These are phyloP conservation scores for Silene latifolia DNA, from an alignment of 148 eudicot genomes.

Conservation along the genomic window DNA sequence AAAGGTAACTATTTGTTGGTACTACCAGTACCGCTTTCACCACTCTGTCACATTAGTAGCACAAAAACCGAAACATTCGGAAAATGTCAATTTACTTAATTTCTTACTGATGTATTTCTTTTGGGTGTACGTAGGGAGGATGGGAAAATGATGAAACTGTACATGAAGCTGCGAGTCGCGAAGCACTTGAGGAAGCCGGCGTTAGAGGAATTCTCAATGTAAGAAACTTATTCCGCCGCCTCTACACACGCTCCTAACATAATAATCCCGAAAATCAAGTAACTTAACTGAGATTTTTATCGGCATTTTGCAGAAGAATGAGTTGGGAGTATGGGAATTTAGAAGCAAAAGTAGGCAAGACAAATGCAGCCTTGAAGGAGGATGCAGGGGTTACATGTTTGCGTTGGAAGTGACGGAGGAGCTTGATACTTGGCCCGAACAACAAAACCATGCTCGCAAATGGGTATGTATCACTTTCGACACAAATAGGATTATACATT, in stretches of 20 bases:
- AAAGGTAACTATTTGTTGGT: constrained; percentile 24
- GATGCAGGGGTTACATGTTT: constrained; percentile 51
- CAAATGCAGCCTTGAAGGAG: constrained; percentile 36
- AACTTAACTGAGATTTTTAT: not conserved
- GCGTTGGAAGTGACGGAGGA: constrained; percentile 52
- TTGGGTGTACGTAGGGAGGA: constrained; percentile 46
- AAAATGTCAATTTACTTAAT: too few relatives aligned
- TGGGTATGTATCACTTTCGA: too few relatives aligned
- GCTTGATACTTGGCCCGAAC: constrained; percentile 54
- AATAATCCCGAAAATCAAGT: too few relatives aligned
- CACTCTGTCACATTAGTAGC: too few relatives aligned
- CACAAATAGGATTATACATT: too few relatives aligned
- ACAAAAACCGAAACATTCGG: not conserved
- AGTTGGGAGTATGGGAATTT: constrained; percentile 52
- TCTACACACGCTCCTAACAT: not conserved
- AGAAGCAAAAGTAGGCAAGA: constrained; percentile 52
- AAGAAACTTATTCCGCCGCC: not conserved
- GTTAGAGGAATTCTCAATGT: constrained; percentile 45
- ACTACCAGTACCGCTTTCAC: too few relatives aligned
- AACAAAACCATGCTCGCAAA: constrained; percentile 38
- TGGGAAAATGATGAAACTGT: constrained; percentile 57
- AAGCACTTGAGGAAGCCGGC: constrained; percentile 59
- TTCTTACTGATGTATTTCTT: too few relatives aligned
- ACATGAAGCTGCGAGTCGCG: constrained; percentile 53
- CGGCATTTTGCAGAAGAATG: constrained; percentile 21